These are phyloP conservation scores for Cadophora luteo-olivacea DNA, from an alignment of 2,329 filamentous ascomycete species.

Conservation along the genomic window DNA sequence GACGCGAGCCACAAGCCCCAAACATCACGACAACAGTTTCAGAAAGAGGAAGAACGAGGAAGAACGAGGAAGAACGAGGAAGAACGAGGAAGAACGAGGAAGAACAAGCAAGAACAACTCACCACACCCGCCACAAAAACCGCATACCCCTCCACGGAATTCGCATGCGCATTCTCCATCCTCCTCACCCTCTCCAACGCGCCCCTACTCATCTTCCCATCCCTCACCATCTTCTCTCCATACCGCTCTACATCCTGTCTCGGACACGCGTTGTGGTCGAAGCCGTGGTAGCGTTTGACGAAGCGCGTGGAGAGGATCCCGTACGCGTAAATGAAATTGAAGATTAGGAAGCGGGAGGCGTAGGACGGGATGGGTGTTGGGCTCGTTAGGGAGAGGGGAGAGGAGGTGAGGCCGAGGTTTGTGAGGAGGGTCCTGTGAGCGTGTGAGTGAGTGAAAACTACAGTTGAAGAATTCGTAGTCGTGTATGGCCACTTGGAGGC, in stretches of 20 bases:
- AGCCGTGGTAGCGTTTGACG: conserved; percentile 48
- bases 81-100: too few relatives aligned
- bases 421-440: conserved; percentile 18
- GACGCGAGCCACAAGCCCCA: too few relatives aligned
- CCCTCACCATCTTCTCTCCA: conserved; percentile 50
- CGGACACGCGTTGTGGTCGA: conserved; percentile 56
- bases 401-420: conserved; percentile 18
- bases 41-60: too few relatives aligned
- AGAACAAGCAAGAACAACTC: too few relatives aligned
- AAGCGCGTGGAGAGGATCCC: conserved; percentile 51
- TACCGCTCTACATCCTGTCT: conserved; percentile 54
- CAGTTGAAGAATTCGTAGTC: too few relatives aligned
- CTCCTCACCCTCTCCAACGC: conserved; percentile 52
- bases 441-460: background rate
- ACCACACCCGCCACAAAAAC: conserved; percentile 48
- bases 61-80: too few relatives aligned
- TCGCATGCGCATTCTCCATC: conserved; percentile 54
- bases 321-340: conserved; percentile 54
- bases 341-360: conserved; percentile 43
- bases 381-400: background rate
- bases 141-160: conserved; percentile 52
- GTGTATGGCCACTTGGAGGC: background rate
- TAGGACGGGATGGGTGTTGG: conserved; percentile 18
- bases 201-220: conserved; percentile 51
- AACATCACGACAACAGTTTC: too few relatives aligned